Evolutionary conservation across 129 eudicot species (phyloP).

Genomic region (Flaveria robusta): DNA sequence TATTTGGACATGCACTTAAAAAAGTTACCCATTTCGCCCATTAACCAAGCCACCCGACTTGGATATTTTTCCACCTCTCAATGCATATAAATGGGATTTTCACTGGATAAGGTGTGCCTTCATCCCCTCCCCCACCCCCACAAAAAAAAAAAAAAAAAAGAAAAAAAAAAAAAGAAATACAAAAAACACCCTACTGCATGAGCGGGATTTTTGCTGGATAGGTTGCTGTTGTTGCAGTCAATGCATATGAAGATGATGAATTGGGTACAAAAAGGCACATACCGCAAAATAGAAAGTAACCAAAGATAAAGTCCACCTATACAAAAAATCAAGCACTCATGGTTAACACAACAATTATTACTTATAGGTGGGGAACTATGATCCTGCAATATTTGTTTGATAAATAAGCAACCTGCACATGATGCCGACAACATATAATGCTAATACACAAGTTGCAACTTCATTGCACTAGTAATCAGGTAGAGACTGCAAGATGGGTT

Average conservation of each 20-base stretch:
- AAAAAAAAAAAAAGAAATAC: no score
- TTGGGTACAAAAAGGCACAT: slow-evolving; percentile 24
- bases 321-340: slow-evolving; percentile 10
- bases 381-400: slow-evolving; percentile 15
- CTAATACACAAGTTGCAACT: not conserved
- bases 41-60: not conserved
- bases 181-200: no score
- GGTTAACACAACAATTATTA: slow-evolving; percentile 17
- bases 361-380: not conserved
- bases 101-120: no score
- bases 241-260: not conserved
- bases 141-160: no score
- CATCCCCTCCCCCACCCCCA: no score
- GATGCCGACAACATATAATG: not conserved
- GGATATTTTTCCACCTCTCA: not conserved
- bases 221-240: not conserved
- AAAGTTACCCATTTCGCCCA: not conserved
- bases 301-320: slow-evolving; percentile 86
- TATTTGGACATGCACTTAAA: not conserved
- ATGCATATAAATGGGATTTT: not conserved
- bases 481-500: not conserved
- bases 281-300: slow-evolving; percentile 88
- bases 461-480: not conserved
- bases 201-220: no score
- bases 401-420: slow-evolving; percentile 7